phyloP scores from a whole-genome alignment of 495 filamentous ascomycete genomes.

The Xylaria bambusicola region DNA sequence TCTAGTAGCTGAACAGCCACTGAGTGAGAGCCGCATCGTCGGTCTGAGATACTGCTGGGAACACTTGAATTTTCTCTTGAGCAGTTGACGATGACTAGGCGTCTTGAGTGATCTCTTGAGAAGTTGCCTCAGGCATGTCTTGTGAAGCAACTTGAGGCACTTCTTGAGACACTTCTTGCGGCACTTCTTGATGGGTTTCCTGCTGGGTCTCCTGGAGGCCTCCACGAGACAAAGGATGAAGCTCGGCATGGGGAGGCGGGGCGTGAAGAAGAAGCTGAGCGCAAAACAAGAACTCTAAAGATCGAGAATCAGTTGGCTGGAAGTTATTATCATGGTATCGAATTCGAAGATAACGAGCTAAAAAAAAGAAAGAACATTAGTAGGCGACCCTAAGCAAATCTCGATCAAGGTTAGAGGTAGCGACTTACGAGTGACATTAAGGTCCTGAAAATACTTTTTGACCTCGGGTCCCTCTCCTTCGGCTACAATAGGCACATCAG shows the following conservation, averaged over 20 bases:
- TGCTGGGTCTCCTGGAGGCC: background rate
- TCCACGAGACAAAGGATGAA: background rate
- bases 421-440: slow-evolving; percentile 62
- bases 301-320: slow-evolving; percentile 65
- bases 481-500: slow-evolving; percentile 56
- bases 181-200: background rate
- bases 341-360: slow-evolving; percentile 40
- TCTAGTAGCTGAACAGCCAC: background rate
- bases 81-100: slow-evolving; percentile 18
- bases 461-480: slow-evolving; percentile 56
- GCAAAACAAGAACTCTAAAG: slow-evolving; percentile 66
- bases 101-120: slow-evolving; percentile 10
- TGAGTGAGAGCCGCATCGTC: background rate
- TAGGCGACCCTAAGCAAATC: background rate
- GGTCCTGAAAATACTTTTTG: slow-evolving; percentile 60
- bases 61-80: background rate
- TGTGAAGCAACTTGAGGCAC: background rate
- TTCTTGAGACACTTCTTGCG: too few relatives aligned
- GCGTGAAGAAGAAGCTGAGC: slow-evolving; percentile 58
- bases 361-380: slow-evolving; percentile 21
- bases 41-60: background rate
- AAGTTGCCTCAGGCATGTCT: background rate
- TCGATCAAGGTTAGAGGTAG: background rate
- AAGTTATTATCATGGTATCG: slow-evolving; percentile 54
- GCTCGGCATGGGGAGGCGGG: background rate